These are phyloP conservation scores for Tricholoma terreum DNA, from an alignment of 768 basidiomycete species.

Conservation along the genomic window DNA sequence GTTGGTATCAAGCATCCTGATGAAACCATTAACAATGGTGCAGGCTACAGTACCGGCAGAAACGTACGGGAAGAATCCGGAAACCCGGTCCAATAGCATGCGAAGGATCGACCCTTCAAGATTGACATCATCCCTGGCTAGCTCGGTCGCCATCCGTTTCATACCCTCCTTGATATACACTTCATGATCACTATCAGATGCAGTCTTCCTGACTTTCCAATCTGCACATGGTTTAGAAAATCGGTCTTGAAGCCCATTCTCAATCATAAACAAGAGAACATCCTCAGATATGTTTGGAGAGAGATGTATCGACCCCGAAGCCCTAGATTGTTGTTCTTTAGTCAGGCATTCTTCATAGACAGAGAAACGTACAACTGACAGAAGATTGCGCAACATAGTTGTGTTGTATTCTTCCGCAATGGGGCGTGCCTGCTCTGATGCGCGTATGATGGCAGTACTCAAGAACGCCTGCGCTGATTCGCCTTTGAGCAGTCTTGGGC, in stretches of 20 bases:
- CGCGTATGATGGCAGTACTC: constrained; percentile 24
- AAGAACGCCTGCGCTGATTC: constrained; percentile 42
- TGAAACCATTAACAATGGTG: background rate
- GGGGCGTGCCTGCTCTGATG: background rate
- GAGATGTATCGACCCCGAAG: background rate
- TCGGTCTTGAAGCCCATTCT: background rate
- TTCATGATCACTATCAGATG: background rate
- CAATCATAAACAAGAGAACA: background rate
- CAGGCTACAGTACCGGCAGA: background rate
- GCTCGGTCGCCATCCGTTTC: background rate
- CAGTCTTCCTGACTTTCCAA: background rate
- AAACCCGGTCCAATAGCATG: background rate
- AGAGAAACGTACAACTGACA: background rate
- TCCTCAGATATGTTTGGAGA: background rate
- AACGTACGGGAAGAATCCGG: background rate
- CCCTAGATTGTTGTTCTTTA: background rate
- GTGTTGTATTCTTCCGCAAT: background rate
- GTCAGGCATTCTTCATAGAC: background rate
- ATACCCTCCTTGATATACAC: background rate
- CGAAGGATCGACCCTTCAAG: background rate
- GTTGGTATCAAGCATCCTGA: background rate
- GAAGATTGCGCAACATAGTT: background rate
- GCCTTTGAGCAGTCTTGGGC: constrained; percentile 33
- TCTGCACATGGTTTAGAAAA: background rate
- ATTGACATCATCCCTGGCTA: background rate